Base-by-base conservation (phyloP, 2,329 filamentous ascomycete genomes). In the Periconia sp. region DNA sequence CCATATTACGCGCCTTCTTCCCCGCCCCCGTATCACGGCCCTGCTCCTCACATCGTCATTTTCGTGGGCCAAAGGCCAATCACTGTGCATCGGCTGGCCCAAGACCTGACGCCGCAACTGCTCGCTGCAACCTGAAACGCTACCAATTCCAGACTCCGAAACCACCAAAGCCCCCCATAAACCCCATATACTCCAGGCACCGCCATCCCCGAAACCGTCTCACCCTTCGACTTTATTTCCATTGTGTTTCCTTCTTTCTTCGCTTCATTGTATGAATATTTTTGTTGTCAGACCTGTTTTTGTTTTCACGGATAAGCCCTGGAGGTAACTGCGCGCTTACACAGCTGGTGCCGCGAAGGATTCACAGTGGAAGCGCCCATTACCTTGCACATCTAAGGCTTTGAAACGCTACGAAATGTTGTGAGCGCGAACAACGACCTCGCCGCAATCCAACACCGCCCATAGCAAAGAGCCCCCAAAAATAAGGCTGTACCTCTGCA, bases 61-160 rank as follows among this genome's bases (percentile, higher is more conserved):
- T n/a, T 31, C 9, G 13, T 17, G 10, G 43, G 14, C 23, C 43
- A n/a, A 23, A 45, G 27, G 30, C 43, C 23, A 30, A 45, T 45
- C n/a, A 42, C 15, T 42, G 23, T 14, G 23, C 43, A 18, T 45
- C 43, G 33, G 33, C 10, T 37, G 33, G 15, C 5, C 33, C 11
- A 6, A 14, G 33, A 37, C 33, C 33, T 31, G 43, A 45, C 43
- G 23, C 10, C 42, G 13, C 18, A 8, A 27, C 5, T 27, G 23
- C 23, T 10, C 42, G 18, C 27, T 44, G 18, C 20, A 45, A 31
- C 20, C 23, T 45, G 43, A 45, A 45, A 45, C 43, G 43, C 43
- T 6, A n/a, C 43, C 10, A 45, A 45, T 30, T 14, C 43, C 43
- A 45, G 20, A 45, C 43, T 45, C 43, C 43, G 43, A 45, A 45